Percentiles rank a stretch among this genome's conserved stretches.
Evolutionary conservation across 164 flowering plant species (phyloP).

Genomic region (Cinnamomum chago): DNA sequence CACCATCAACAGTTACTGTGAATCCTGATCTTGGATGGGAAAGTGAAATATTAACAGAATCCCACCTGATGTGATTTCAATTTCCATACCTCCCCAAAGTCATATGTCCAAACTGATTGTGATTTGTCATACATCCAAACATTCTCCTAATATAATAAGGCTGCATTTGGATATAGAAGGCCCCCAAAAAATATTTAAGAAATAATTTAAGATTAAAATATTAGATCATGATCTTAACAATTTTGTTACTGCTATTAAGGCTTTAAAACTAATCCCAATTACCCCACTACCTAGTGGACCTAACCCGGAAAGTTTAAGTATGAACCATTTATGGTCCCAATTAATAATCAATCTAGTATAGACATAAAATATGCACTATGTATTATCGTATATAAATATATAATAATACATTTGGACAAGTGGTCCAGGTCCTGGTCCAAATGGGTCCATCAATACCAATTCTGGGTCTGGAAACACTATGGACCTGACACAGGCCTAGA

Average conservation of each 20-base stretch:
- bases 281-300: neutral
- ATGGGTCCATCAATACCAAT: no score
- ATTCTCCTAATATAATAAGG: neutral
- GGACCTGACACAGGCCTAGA: neutral
- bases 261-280: neutral
- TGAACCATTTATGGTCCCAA: neutral
- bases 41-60: neutral
- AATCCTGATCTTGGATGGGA: neutral
- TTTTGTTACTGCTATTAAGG: neutral
- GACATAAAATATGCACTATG: no score
- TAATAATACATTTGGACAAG: no score
- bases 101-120: neutral
- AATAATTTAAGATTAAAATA: no score
- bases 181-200: no score
- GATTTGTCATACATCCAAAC: neutral
- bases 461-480: no score
- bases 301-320: neutral
- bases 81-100: neutral
- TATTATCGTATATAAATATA: no score
- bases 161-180: neutral
- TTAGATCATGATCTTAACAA: neutral
- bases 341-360: no score
- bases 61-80: neutral
- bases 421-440: no score
- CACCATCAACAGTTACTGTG: neutral